Base-by-base conservation (phyloP, 371 early-diverging fungal genomes). In the Lichtheimia corymbifera region DNA sequence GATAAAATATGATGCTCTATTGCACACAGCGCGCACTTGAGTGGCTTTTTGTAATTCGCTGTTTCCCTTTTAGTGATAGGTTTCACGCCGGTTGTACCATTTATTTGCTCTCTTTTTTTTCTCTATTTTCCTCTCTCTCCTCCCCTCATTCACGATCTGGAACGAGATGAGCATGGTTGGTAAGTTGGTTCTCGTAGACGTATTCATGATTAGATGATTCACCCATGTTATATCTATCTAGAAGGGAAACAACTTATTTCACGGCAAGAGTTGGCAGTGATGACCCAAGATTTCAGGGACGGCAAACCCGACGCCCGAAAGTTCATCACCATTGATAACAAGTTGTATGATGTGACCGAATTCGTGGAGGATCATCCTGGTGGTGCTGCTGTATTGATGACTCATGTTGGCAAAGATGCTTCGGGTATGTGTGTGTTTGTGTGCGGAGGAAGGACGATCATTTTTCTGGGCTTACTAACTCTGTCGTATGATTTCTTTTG, bases 301-400 rank as follows among this genome's bases (percentile, higher is more conserved):
- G 77, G 79, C 53, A 77, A 80, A 22, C 62, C 69, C n/a, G 73
- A 76, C 53, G 78, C 80, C 41, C 80, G 76, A 66, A 68, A 76
- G 44, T 89, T 81, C 71, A 82, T 90, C 50, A 83, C 93, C 61
- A 89, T 94, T 67, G 86, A 93, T 67, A 83, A 85, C 68, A 90
- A 92, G 67, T 88, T 95, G 12, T 95, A 94, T 65, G 94, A 96
- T 83, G 82, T 95, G 20, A 85, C 88, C 15, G 92, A 91, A 22
- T 94, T 95, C 71, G 67, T 88, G 44, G 75, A 76, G 55, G 88
- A 87, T 63, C 97, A 96, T 71, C 97, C 97, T 43, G 96, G 96
- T 58, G 94, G 93, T 60, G 77, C 74, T 20, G 66, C 52, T 22
- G 90, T 91, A 14, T 75, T 92, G 40, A 61, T 85, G 63, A 88